Percentiles rank a stretch among this genome's conserved stretches.
phyloP scores from a whole-genome alignment of 306 rosid genomes.

The Castanea sativa region DNA sequence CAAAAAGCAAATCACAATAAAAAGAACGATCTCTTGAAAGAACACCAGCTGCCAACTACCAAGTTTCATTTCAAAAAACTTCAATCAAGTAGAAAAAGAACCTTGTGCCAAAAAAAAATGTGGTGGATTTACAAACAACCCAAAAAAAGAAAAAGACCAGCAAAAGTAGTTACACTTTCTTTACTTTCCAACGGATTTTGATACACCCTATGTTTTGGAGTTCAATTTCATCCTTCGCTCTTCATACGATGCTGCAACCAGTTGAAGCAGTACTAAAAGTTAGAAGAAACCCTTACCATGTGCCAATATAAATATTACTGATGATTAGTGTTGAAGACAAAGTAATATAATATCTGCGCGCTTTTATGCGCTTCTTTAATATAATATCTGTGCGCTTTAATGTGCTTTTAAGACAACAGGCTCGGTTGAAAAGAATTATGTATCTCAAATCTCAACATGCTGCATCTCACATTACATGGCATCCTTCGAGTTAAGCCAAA shows the following conservation, averaged over 20 bases:
- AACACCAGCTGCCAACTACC: not conserved
- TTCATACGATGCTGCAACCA: slow-evolving; percentile 74
- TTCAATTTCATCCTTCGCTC: slow-evolving; percentile 69
- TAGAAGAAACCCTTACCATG: not conserved
- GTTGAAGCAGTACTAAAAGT: slow-evolving; percentile 21
- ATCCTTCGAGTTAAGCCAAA: not conserved
- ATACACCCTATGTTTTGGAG: slow-evolving; percentile 12
- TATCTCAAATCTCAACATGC: not conserved
- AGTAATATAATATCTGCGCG: not conserved
- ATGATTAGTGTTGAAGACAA: not conserved
- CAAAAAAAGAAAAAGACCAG: not conserved
- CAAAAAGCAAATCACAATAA: no score
- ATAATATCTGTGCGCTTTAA: not conserved
- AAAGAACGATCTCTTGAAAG: not conserved
- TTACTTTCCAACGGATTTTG: not conserved
- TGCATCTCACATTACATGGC: not conserved
- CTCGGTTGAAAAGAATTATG: not conserved
- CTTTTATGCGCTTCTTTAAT: not conserved
- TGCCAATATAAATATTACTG: slow-evolving; percentile 1
- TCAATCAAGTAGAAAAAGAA: not conserved
- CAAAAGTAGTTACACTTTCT: not conserved
- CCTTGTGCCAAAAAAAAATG: not conserved
- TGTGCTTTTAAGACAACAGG: not conserved
- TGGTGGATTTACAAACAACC: not conserved
- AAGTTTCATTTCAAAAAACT: not conserved